Evolutionary conservation across 73 alveolate genomes (phyloP), one percentile per base, ranked within the genome.

Genomic region (Paramecium pentaurelia): DNA sequence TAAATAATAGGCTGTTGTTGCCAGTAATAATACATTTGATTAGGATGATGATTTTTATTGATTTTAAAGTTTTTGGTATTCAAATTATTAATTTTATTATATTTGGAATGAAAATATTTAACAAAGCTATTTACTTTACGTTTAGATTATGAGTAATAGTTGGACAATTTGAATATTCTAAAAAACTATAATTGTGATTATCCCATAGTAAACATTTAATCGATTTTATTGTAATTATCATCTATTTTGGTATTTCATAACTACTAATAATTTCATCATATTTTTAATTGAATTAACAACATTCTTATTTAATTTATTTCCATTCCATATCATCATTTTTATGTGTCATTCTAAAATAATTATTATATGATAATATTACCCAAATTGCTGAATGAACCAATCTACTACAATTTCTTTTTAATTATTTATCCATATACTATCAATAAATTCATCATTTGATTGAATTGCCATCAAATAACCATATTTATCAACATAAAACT

Each of bases 1-100:
- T 94, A 97, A 97, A 92, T 93, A 96, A 64, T 99, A 98, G 84
- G 96, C 97, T 20, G 95, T 97, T 38, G 95, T 89, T 44, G 87
- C 32, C 16, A 12, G 47, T 12, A 64, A 64, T 64, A 10, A 64
- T 64, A 64, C 84, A 1, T 64, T 64, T 64, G 22, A 28, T 6
- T 27, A 64, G 47, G 84, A 64, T 64, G 84, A 64, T 64, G 84
- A 64, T 64, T 64, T 64, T 28, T 64, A 64, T 64, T 22, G 45
- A 64, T 64, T 54, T 54, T 54, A 18, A 54, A 54, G 70, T n/a
- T 4, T 18, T 54, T n/a, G 28, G 32, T 54, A 54, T 54, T 54
- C 70, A 54, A 64, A 64, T 64, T 64, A 32, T 32, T 28, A 28
- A 27, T 32, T 27, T 64, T 16, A 64, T 28, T 14, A 64, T 32